Percentiles rank a stretch among this genome's conserved stretches.
Evolutionary conservation across 495 filamentous ascomycete genomes (phyloP).

Genomic region (Hyaloscypha hepaticicola): DNA sequence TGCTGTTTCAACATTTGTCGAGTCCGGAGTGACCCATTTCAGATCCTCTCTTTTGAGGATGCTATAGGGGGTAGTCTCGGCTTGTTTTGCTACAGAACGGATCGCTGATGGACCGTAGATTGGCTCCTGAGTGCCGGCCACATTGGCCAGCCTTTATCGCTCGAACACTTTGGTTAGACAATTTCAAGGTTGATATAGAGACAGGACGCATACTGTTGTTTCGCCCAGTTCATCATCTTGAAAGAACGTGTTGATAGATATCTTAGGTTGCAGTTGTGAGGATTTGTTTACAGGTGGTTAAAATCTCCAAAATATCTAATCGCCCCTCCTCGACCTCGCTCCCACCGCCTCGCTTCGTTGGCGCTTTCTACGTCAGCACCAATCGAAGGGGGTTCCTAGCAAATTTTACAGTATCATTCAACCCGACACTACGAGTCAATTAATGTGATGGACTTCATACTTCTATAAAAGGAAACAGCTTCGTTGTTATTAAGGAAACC

Average conservation of each 20-base stretch:
- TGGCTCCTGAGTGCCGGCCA: constrained; percentile 93
- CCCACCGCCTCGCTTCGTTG: neutral
- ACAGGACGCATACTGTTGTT: constrained; percentile 58
- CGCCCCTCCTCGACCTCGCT: constrained; percentile 17
- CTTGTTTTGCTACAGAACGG: constrained; percentile 77
- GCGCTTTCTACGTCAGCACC: constrained; percentile 19
- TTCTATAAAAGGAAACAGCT: neutral
- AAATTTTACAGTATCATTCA: neutral
- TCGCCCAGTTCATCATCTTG: constrained; percentile 62
- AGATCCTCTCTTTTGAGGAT: constrained; percentile 74
- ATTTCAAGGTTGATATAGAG: neutral
- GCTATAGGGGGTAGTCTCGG: constrained; percentile 75
- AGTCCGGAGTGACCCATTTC: constrained; percentile 77
- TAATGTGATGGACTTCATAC: neutral
- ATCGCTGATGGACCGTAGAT: constrained; percentile 92
- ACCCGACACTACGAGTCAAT: neutral
- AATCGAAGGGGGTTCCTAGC: neutral
- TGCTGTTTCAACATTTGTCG: constrained; percentile 93
- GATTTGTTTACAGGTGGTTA: constrained; percentile 9
- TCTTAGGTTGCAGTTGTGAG: constrained; percentile 11
- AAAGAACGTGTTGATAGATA: constrained; percentile 10
- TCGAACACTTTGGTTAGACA: constrained; percentile 25
- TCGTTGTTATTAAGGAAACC: neutral
- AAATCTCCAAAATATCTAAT: constrained; percentile 8
- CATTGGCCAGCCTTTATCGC: constrained; percentile 73